Conservation (phyloP, 768 basidiomycete genomes). For the Mycena capillaripes region DNA sequence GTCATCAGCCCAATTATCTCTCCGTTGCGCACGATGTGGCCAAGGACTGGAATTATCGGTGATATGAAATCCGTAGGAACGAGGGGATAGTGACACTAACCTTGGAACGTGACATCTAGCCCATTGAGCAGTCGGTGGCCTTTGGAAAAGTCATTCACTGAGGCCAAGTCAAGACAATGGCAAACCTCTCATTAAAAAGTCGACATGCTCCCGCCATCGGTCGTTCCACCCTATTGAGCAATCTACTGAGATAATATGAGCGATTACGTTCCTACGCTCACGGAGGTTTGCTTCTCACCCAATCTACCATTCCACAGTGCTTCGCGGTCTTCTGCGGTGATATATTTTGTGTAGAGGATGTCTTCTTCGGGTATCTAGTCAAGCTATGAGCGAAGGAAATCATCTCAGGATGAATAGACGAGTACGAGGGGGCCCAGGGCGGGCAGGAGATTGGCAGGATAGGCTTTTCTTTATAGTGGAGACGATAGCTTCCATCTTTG, state of each 20-base stretch:
- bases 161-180: neutral
- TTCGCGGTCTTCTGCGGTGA: conserved; percentile 43
- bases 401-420: too few species aligned
- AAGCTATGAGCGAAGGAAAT: neutral
- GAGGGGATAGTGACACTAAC: conserved; percentile 30
- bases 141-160: neutral
- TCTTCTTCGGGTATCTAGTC: conserved; percentile 50
- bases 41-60: neutral
- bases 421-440: conserved; percentile 49
- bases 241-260: conserved; percentile 36
- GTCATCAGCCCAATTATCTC: conserved; percentile 14
- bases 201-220: conserved; percentile 39
- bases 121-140: conserved; percentile 46
- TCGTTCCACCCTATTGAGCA: conserved; percentile 50
- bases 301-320: conserved; percentile 56
- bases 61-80: neutral
- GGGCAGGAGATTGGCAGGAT: conserved; percentile 46
- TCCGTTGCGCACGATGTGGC: conserved; percentile 20
- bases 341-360: conserved; percentile 51
- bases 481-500: conserved; percentile 45
- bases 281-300: conserved; percentile 42
- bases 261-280: conserved; percentile 31
- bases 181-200: conserved; percentile 44
- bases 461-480: conserved; percentile 45
- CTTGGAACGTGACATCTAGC: conserved; percentile 52